Base-by-base conservation (phyloP, 2,329 filamentous ascomycete genomes). In the Colletotrichum sp. region DNA sequence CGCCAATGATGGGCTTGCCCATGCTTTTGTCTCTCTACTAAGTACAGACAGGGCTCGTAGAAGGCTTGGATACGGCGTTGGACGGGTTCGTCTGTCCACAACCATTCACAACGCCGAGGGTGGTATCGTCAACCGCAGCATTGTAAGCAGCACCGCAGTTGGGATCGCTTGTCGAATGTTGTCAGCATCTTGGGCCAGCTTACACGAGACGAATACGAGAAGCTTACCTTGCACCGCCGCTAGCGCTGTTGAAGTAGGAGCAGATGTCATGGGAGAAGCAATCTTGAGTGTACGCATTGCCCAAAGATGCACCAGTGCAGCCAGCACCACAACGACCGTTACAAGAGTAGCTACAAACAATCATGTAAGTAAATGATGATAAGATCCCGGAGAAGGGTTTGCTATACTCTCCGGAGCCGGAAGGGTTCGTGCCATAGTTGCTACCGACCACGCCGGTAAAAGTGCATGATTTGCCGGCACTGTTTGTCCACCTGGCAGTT, bases 221-320 rank as follows among this genome's bases (percentile, higher is more conserved):
- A 9, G 68, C 80, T 76, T 79, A 88, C 88, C 84, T 87, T 1
- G 86, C 81, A 4, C 88, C 88, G 9, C 86, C 86, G n/a, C 81
- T 85, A 3, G 88, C 87, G 67, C 85, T 86, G 34, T 89, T 85
- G 74, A 89, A 89, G 77, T 87, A 89, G 6, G 87, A 88, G 79
- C 88, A 90, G 15, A 89, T 85, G 65, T 89, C 88, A 70, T 89
- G 88, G 0, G 85, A 86, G 77, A 87, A 89, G 78, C 88, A 89
- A 66, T 89, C 86, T 75, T 88, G 88, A 0, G 87, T 89, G 72
- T 89, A 89, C 6, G 81, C 86, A 39, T 88, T 88, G 4, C 88
- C 88, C 9, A 89, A 2, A 2, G 86, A 82, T 6, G 80, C 64
- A 7, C 88, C 87, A 1, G 79, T 82, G 65, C 88, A 89, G 0